These are phyloP conservation scores for Lentinula novae-zelandiae DNA, from an alignment of 1,284 basidiomycete genomes.

Conservation along the genomic window DNA sequence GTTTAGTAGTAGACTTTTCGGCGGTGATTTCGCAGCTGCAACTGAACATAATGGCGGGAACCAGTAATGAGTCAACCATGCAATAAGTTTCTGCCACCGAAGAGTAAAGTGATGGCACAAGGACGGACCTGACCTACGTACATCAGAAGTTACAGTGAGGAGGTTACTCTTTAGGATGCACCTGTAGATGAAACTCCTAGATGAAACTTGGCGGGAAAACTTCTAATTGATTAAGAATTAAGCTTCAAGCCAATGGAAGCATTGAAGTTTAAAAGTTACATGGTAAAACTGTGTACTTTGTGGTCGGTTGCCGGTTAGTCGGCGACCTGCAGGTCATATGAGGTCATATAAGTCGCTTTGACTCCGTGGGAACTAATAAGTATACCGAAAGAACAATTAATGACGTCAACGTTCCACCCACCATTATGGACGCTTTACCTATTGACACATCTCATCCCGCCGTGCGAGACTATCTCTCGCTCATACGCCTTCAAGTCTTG, in stretches of 20 bases:
- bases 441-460: conserved; percentile 49
- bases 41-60: background rate
- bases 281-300: no score
- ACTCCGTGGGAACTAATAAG: background rate
- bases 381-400: background rate
- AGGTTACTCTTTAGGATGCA: no score
- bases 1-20: background rate
- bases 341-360: background rate
- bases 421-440: conserved; percentile 41
- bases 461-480: conserved; percentile 52
- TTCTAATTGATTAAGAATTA: background rate
- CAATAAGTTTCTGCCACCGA: no score
- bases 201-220: no score
- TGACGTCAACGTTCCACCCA: background rate
- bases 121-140: no score
- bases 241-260: background rate
- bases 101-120: no score
- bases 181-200: no score
- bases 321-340: background rate
- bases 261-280: no score
- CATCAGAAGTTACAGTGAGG: no score
- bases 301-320: no score
- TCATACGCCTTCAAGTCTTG: conserved; percentile 68
- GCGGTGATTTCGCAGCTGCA: background rate
- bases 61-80: no score